These are phyloP conservation scores for Diplogelasinospora grovesii DNA, from an alignment of 495 filamentous ascomycete species.

Conservation along the genomic window DNA sequence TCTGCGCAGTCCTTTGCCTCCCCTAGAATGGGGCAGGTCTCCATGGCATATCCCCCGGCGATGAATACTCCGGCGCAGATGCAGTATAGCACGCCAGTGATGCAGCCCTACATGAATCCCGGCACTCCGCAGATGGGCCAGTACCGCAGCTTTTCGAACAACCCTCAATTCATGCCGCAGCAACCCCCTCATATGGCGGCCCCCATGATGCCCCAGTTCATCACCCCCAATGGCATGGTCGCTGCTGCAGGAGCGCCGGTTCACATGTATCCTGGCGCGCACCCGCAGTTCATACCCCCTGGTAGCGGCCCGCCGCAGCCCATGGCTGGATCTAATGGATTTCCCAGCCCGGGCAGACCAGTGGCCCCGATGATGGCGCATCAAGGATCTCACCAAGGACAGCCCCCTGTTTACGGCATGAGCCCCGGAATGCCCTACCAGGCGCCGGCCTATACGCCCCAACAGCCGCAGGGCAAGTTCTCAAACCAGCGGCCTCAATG, in stretches of 20 bases:
- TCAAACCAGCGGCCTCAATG: slow-evolving; percentile 27
- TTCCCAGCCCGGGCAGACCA: slow-evolving; percentile 72
- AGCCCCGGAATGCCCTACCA: slow-evolving; percentile 59
- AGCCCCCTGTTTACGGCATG: slow-evolving; percentile 58
- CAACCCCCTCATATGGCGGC: slow-evolving; percentile 55
- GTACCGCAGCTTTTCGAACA: slow-evolving; percentile 49
- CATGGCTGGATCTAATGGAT: slow-evolving; percentile 59
- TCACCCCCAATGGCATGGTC: slow-evolving; percentile 48
- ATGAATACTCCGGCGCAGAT: slow-evolving; percentile 64
- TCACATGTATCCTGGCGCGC: slow-evolving; percentile 60
- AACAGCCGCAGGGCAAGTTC: slow-evolving; percentile 65
- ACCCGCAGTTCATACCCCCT: slow-evolving; percentile 57
- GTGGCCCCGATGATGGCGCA: slow-evolving; percentile 74
- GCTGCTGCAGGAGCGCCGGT: slow-evolving; percentile 60
- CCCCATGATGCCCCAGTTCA: slow-evolving; percentile 69
- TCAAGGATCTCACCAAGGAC: slow-evolving; percentile 67
- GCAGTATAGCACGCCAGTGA: slow-evolving; percentile 65
- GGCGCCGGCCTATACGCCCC: slow-evolving; percentile 55
- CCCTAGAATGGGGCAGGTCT: slow-evolving; percentile 62
- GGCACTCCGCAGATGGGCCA: slow-evolving; percentile 51
- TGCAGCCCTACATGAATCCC: slow-evolving; percentile 62
- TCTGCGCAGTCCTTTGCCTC: slow-evolving; percentile 72
- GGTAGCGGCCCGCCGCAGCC: slow-evolving; percentile 55
- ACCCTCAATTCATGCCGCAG: slow-evolving; percentile 61
- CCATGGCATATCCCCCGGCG: slow-evolving; percentile 63